Conservation (phyloP, 257 asterid species). For the Lithospermum erythrorhizon region DNA sequence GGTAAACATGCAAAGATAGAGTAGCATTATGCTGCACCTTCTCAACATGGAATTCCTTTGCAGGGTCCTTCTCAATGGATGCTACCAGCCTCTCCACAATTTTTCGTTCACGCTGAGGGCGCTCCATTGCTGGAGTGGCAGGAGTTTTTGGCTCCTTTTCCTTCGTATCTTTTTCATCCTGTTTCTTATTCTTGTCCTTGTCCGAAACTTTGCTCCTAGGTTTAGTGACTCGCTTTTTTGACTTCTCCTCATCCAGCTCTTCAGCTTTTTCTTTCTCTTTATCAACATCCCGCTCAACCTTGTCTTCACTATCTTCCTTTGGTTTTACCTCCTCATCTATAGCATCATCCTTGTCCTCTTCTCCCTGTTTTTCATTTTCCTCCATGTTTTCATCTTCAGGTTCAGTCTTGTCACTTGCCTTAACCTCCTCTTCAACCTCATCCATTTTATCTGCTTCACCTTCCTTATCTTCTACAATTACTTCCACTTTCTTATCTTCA, state of each 20-base stretch:
- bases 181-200: constrained; percentile 28
- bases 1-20: not conserved
- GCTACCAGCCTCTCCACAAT: constrained; percentile 95
- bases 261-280: not conserved
- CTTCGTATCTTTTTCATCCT: constrained; percentile 36
- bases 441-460: not conserved
- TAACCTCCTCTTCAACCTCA: not conserved
- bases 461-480: constrained; percentile 1
- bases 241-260: constrained; percentile 4
- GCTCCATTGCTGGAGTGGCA: constrained; percentile 41
- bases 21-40: constrained; percentile 32
- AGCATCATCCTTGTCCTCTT: not conserved
- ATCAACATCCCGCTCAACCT: not conserved
- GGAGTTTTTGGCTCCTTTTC: constrained; percentile 58
- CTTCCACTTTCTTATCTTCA: constrained; percentile 8
- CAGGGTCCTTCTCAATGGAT: constrained; percentile 54
- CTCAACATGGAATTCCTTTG: constrained; percentile 56
- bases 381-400: not conserved
- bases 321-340: not conserved
- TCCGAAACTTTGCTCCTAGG: constrained; percentile 26
- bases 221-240: constrained; percentile 47
- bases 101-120: constrained; percentile 91
- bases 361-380: not conserved
- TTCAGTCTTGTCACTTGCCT: not conserved
- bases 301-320: not conserved